A percentile compares a stretch with the other conserved stretches of the same genome.
These are phyloP conservation scores for Brassica juncea DNA, from an alignment of 345 rosid genomes.

Conservation along the genomic window DNA sequence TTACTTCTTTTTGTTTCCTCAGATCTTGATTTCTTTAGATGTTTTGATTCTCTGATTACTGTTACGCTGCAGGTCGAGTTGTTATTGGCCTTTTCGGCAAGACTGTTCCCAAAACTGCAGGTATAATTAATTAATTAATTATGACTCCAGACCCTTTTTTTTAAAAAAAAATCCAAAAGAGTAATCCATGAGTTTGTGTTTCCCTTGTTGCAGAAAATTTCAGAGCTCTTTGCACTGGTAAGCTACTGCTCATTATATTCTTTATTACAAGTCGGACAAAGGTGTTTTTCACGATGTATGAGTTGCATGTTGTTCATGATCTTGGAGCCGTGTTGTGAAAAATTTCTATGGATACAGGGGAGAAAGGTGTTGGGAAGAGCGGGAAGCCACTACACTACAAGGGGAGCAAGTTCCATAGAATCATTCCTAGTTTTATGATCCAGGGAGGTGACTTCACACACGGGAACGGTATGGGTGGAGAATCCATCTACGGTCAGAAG, in stretches of 20 bases:
- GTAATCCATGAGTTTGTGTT: not conserved
- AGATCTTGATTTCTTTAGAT: not conserved
- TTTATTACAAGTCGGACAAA: not conserved
- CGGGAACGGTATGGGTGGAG: slow-evolving; percentile 96
- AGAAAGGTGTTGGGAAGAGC: slow-evolving; percentile 85
- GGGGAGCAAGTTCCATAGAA: slow-evolving; percentile 84
- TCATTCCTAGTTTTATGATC: slow-evolving; percentile 94
- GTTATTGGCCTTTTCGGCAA: slow-evolving; percentile 89
- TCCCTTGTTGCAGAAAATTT: slow-evolving; percentile 76
- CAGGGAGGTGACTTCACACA: slow-evolving; percentile 97
- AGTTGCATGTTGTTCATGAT: not conserved
- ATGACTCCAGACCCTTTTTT: not conserved
- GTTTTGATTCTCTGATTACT: slow-evolving; percentile 20
- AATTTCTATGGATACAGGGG: slow-evolving; percentile 50
- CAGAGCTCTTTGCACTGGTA: slow-evolving; percentile 97
- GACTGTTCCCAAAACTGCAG: slow-evolving; percentile 89
- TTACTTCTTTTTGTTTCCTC: not conserved
- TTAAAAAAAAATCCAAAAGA: not conserved
- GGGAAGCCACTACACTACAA: slow-evolving; percentile 88
- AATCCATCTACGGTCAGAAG: slow-evolving; percentile 93
- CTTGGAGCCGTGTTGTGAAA: not conserved
- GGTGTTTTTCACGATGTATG: not conserved
- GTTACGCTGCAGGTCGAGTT: slow-evolving; percentile 61
- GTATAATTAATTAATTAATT: slow-evolving; percentile 33
- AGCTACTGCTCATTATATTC: not conserved